A percentile compares a stretch with the other conserved stretches of the same genome.
Evolutionary conservation across 176 grass and related monocot genomes (phyloP).

Genomic region (Raddia distichophylla): DNA sequence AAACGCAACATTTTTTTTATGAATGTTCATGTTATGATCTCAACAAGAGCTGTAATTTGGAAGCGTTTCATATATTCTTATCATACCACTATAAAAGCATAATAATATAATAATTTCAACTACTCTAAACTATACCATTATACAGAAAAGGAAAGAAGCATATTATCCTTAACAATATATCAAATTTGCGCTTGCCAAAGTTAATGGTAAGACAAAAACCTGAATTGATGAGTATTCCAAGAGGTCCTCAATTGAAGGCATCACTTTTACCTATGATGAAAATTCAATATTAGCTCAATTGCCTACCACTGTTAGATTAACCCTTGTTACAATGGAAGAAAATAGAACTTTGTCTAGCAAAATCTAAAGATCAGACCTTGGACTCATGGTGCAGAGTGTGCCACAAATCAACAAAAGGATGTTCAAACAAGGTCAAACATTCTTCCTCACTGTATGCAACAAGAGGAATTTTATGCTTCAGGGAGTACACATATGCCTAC

Average conservation of each 20-base stretch:
- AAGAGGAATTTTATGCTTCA: conserved; percentile 80
- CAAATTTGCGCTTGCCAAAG: conserved; percentile 8
- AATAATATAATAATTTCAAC: not conserved
- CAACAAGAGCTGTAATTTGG: not conserved
- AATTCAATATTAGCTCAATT: conserved; percentile 18
- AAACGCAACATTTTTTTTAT: not conserved
- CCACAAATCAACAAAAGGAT: conserved; percentile 71
- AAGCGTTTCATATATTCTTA: conserved; percentile 1
- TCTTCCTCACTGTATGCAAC: conserved; percentile 66
- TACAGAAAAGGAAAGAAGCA: not conserved
- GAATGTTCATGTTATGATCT: not conserved
- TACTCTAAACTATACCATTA: not conserved
- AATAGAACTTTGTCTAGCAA: conserved; percentile 13
- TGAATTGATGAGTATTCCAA: conserved; percentile 71
- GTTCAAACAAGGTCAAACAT: conserved; percentile 75
- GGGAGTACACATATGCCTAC: conserved; percentile 79
- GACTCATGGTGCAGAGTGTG: conserved; percentile 66
- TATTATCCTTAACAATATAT: conserved; percentile 13
- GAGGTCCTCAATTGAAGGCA: conserved; percentile 74
- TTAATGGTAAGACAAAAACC: conserved; percentile 61
- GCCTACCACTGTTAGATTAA: not conserved
- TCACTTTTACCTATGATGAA: conserved; percentile 61
- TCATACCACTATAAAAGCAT: not conserved
- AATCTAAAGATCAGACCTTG: conserved; percentile 57
- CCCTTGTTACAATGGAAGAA: not conserved